Conservation (phyloP, 2,329 filamentous ascomycete genomes). For the Sarocladium brachiariae region DNA sequence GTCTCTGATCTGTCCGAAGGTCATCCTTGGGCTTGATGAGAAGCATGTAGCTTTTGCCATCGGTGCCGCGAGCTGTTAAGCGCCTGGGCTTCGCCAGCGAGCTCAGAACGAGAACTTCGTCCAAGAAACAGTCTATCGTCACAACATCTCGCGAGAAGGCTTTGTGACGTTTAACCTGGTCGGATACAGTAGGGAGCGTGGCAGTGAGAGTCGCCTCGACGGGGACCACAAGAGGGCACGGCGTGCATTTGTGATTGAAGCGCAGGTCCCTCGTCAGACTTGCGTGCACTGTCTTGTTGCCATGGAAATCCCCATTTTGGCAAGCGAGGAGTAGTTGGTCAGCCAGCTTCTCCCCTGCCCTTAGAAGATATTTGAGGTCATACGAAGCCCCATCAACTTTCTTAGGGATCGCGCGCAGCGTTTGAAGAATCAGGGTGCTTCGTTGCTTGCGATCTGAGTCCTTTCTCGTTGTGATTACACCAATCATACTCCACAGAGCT, state of each 20-base stretch:
- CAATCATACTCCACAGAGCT: conserved; percentile 83
- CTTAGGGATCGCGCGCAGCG: conserved; percentile 38
- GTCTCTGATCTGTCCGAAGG: conserved; percentile 89
- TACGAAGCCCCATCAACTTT: conserved; percentile 43
- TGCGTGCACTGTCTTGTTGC: conserved; percentile 58
- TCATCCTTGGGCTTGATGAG: conserved; percentile 98
- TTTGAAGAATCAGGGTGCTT: conserved; percentile 45
- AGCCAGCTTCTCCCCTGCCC: conserved; percentile 73
- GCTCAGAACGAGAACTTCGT: conserved; percentile 83
- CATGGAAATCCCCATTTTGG: conserved; percentile 66
- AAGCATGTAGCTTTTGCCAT: conserved; percentile 82
- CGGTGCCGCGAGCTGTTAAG: conserved; percentile 78
- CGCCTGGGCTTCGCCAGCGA: conserved; percentile 91
- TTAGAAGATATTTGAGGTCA: conserved; percentile 66
- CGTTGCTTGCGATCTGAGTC: conserved; percentile 54
- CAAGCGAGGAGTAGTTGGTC: conserved; percentile 77
- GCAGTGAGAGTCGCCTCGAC: conserved; percentile 79
- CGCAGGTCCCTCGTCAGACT: conserved; percentile 71
- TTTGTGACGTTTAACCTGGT: conserved; percentile 68
- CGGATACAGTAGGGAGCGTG: conserved; percentile 67
- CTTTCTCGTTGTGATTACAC: conserved; percentile 75
- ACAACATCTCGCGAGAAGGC: conserved; percentile 83
- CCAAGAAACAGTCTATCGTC: conserved; percentile 71
- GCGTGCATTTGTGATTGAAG: conserved; percentile 79
- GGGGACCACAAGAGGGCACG: conserved; percentile 81